Base-by-base conservation (phyloP, 225 moss, liverwort and hornwort species). In the Anthoceros angustus region DNA sequence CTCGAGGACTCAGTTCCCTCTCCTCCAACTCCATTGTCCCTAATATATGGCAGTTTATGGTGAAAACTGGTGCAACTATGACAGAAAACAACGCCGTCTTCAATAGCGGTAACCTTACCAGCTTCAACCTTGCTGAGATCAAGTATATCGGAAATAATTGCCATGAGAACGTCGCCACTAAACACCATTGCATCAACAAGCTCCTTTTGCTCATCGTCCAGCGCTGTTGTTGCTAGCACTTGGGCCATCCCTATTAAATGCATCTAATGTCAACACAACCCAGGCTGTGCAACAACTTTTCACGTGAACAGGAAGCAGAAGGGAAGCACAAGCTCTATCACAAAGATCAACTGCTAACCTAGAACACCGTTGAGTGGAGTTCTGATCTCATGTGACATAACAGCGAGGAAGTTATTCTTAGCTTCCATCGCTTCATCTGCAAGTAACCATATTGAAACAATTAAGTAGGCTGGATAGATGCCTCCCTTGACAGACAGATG, bases 361-460 rank as follows among this genome's bases (percentile, higher is more conserved):
- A 82, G 68, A 63, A 82, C 82, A 72, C 82, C 82, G 73, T 82
- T 82, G n/a, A 82, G 61, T 20, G 82, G 82, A 42, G 82, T 82
- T 71, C 82, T 76, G 50, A 82, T 82, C 67, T 82, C 82, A 72
- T 82, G 82, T 72, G 82, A 82, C 82, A 82, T 82, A 41, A 82
- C 79, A 39, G 82, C 74, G 63, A 82, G 79, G 42, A 82, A 82
- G 66, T 68, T 82, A 63, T 79, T 82, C 70, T 82, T 82, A 42
- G 82, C 82, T 39, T 82, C 82, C 82, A 82, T 79, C 39, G 82
- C 82, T 46, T 82, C 82, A 69, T 82, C 82, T 82, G 74, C 49
- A 67, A 15, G 21, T 42, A 40, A 63, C 40, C 62, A 40, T 16
- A 65, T 6, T 39, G n/a, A 63, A 10, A 0, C 26, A 9, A 63